Evolutionary conservation across 1,139 yeast genomes (phyloP), one percentile per base, ranked within the genome.

Genomic region (Barnettozyma hawaiiensis): DNA sequence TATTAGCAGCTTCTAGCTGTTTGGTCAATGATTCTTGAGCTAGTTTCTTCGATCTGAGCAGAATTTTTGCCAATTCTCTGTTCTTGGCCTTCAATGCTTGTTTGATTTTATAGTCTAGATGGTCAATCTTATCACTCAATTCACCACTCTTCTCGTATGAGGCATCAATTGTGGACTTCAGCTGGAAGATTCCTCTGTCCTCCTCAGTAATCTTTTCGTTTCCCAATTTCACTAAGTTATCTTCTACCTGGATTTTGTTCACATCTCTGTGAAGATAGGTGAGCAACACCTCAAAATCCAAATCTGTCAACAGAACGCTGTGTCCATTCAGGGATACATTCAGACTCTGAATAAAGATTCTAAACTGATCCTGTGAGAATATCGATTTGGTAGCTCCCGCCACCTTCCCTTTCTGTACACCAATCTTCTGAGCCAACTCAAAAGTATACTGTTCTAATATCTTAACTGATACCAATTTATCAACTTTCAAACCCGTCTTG

Each of bases 1-100:
- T 74, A 31, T 57, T 59, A n/a, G 63, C 59, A 3, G 71, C 59
- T 4, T 48, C 48, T 2, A 62, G 47, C 5, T 70, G 62, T 19
- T 60, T 62, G 2, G 56, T 54, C 27, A 70, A 57, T 0, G 74
- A 64, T 18, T 57, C 58, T 18, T 57, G 59, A 3, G 66, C 58
- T 9, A 60, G 37, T 40, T 61, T 60, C 46, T 62, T 60, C 4
- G 64, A 52, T 39, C 57, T 59, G 16, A 64, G 45, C 11, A 56
- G 31, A 27, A 44, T 52, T 32, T 49, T 37, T 9, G 57, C 53
- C 6, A 53, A 27, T 12, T 49, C 48, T 40, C 47, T 55, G 35
- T 48, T 47, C 24, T 47, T 48, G 5, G 39, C 40, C 35, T 44
- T 41, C 11, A 48, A 31, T 5, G 57, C 47, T n/a, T 40, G 40